Percentiles rank a stretch among this genome's conserved stretches.
Conservation (phyloP, 2,329 filamentous ascomycete species). For the Paraphaeosphaeria minitans region DNA sequence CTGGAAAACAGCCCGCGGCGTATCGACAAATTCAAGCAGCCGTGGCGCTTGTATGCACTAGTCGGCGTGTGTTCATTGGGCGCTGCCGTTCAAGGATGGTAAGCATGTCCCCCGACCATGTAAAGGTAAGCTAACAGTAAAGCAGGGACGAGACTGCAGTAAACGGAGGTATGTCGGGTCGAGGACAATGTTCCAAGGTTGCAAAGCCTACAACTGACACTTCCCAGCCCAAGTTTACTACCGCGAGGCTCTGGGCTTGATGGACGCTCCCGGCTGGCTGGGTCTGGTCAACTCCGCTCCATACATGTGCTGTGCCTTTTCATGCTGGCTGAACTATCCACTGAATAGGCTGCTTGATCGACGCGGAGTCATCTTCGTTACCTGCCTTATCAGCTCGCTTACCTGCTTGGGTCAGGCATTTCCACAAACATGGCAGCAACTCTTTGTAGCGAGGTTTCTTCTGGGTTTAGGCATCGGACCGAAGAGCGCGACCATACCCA, state of each 20-base stretch:
- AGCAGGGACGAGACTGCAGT: conserved; percentile 24
- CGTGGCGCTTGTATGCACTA: conserved; percentile 25
- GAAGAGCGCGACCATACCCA: conserved; percentile 47
- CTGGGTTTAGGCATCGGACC: conserved; percentile 27
- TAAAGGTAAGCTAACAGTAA: neutral
- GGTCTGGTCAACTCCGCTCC: conserved; percentile 28
- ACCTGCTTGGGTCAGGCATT: conserved; percentile 28
- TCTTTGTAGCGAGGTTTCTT: conserved; percentile 24
- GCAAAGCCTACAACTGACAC: neutral
- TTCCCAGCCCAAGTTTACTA: conserved; percentile 25
- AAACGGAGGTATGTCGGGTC: conserved; percentile 23
- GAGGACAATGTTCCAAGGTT: neutral
- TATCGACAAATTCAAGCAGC: conserved; percentile 31
- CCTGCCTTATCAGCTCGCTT: conserved; percentile 26
- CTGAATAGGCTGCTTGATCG: conserved; percentile 26
- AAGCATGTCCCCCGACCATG: neutral
- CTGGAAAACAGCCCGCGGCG: conserved; percentile 21
- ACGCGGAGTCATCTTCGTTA: conserved; percentile 27
- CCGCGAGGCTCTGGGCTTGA: conserved; percentile 16
- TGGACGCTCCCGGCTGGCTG: conserved; percentile 12
- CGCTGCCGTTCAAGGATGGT: conserved; percentile 31
- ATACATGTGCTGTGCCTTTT: conserved; percentile 27
- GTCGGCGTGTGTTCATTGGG: conserved; percentile 26
- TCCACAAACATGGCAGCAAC: conserved; percentile 25
- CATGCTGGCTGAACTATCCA: conserved; percentile 29